Evolutionary conservation across 2,329 filamentous ascomycete species (phyloP).

Genomic region (Phaeosphaeria sp.): DNA sequence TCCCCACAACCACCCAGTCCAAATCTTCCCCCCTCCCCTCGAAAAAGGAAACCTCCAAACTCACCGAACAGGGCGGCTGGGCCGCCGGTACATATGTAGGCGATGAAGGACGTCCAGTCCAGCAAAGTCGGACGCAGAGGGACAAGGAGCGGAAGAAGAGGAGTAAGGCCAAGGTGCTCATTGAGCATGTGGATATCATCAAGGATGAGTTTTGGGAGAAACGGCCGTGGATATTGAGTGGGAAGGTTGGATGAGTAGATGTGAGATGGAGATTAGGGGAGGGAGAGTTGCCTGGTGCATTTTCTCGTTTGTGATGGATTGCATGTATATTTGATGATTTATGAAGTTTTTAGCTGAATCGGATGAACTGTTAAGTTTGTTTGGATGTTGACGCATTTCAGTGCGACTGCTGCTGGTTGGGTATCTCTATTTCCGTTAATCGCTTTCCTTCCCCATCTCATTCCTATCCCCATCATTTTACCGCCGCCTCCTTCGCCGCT

Average conservation of each 20-base stretch:
- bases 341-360: no score
- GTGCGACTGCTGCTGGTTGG: no score
- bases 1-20: no score
- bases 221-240: slow-evolving; percentile 73
- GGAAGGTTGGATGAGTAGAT: slow-evolving; percentile 33
- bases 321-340: not conserved
- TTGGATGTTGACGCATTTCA: no score
- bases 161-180: slow-evolving; percentile 78
- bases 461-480: no score
- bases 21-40: not conserved
- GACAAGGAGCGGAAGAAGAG: slow-evolving; percentile 84
- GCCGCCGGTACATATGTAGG: slow-evolving; percentile 9
- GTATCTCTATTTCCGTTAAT: no score
- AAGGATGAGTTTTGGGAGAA: slow-evolving; percentile 92
- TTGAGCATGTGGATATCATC: slow-evolving; percentile 93
- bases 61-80: slow-evolving; percentile 20
- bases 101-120: slow-evolving; percentile 49
- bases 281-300: not conserved
- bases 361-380: no score
- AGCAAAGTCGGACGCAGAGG: slow-evolving; percentile 77
- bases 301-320: not conserved
- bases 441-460: not conserved
- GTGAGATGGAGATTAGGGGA: no score
- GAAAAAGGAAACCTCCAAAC: slow-evolving; percentile 8
- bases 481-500: not conserved